These are phyloP conservation scores for Aegilops umbellulata DNA, from an alignment of 176 grass and related monocot genomes.

Conservation along the genomic window DNA sequence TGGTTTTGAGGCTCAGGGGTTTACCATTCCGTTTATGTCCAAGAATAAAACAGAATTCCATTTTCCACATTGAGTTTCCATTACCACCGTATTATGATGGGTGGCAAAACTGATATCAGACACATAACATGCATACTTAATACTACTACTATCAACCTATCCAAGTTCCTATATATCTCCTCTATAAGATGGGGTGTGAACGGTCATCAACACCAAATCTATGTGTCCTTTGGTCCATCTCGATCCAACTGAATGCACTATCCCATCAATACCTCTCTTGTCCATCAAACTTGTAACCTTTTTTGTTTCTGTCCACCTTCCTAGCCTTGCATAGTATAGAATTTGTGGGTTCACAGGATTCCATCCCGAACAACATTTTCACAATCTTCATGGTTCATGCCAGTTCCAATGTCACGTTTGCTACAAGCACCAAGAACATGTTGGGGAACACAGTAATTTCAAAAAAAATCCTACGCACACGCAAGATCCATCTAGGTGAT, in stretches of 20 bases:
- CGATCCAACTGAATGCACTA: slow-evolving; percentile 40
- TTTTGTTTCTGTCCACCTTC: slow-evolving; percentile 35
- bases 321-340: slow-evolving; percentile 22
- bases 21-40: too few species aligned
- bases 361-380: slow-evolving; percentile 29
- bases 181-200: slow-evolving; percentile 18
- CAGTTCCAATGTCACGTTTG: slow-evolving; percentile 18
- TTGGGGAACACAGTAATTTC: too few species aligned
- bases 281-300: slow-evolving; percentile 28
- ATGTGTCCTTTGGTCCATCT: slow-evolving; percentile 29
- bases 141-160: slow-evolving; percentile 21
- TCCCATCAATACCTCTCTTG: slow-evolving; percentile 21
- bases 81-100: background rate
- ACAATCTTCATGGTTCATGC: slow-evolving; percentile 10
- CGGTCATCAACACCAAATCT: slow-evolving; percentile 40
- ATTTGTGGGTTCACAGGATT: slow-evolving; percentile 31
- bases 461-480: too few species aligned
- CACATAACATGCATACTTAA: slow-evolving; percentile 35
- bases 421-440: slow-evolving; percentile 49
- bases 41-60: too few species aligned
- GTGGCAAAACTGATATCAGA: slow-evolving; percentile 41
- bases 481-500: too few species aligned
- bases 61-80: too few species aligned
- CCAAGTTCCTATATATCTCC: slow-evolving; percentile 22
- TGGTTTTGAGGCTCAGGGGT: too few species aligned